phyloP scores from a whole-genome alignment of 1,284 basidiomycete species.

The Cryptococcus sp. region DNA sequence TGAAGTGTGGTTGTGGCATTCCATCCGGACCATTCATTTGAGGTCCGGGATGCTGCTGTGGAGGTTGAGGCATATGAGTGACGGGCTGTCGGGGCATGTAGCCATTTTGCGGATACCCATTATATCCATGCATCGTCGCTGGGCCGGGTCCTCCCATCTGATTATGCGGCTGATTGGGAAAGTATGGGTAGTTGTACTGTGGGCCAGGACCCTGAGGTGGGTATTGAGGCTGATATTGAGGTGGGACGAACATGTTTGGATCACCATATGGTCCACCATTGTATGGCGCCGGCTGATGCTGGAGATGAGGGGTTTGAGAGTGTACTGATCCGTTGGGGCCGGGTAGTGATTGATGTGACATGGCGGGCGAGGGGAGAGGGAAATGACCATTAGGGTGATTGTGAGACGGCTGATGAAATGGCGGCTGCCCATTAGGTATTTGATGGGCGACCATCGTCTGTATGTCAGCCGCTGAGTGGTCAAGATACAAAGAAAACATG shows the following conservation, averaged over 20 bases:
- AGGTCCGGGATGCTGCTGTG: constrained; percentile 4
- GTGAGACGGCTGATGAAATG: constrained; percentile 5
- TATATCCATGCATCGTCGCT: constrained; percentile 37
- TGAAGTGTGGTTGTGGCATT: not conserved
- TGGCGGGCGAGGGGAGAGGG: not conserved
- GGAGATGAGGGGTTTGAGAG: too few relatives aligned
- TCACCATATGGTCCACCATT: too few relatives aligned
- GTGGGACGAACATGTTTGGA: too few relatives aligned
- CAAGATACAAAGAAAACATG: not conserved
- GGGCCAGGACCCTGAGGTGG: constrained; percentile 8
- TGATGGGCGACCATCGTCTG: not conserved
- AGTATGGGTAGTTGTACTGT: constrained; percentile 4
- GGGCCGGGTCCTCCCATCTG: constrained; percentile 40
- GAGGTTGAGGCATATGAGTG: not conserved
- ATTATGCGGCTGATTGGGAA: constrained; percentile 12
- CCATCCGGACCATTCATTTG: not conserved
- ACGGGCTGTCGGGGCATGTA: not conserved
- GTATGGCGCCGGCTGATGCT: too few relatives aligned
- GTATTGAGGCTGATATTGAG: constrained; percentile 1
- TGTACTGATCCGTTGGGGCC: too few relatives aligned
- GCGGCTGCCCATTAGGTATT: constrained; percentile 3
- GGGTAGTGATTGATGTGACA: too few relatives aligned
- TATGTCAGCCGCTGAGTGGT: too few relatives aligned
- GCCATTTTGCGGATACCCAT: not conserved
- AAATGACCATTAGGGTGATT: constrained; percentile 5